Percentiles rank a stretch among this genome's conserved stretches.
Evolutionary conservation across 495 filamentous ascomycete species (phyloP).

Genomic region (Penicillium atrosanguineum): DNA sequence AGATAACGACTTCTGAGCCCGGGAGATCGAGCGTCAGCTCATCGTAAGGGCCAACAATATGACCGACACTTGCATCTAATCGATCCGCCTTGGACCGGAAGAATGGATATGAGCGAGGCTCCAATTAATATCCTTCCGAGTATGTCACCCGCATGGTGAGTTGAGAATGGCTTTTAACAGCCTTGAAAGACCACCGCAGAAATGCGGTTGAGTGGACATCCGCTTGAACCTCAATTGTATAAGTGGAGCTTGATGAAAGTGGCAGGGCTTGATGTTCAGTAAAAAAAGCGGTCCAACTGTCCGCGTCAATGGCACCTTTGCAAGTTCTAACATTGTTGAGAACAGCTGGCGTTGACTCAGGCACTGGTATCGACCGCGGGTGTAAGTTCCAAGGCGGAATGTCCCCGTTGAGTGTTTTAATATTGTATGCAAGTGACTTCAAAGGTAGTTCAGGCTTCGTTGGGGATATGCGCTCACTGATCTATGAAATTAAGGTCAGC

Average conservation of each 20-base stretch:
- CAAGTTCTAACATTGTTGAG: slow-evolving; percentile 23
- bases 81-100: slow-evolving; percentile 36
- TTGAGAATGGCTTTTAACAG: slow-evolving; percentile 8
- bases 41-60: slow-evolving; percentile 36
- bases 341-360: slow-evolving; percentile 16
- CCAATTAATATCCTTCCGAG: slow-evolving; percentile 40
- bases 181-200: slow-evolving; percentile 30
- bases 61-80: slow-evolving; percentile 27
- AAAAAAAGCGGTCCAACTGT: slow-evolving; percentile 23
- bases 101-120: slow-evolving; percentile 38
- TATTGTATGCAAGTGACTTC: slow-evolving; percentile 23
- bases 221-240: slow-evolving; percentile 35
- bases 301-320: slow-evolving; percentile 12
- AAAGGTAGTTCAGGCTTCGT: neutral
- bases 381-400: slow-evolving; percentile 34
- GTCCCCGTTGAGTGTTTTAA: slow-evolving; percentile 35
- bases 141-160: slow-evolving; percentile 33
- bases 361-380: slow-evolving; percentile 34
- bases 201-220: slow-evolving; percentile 39
- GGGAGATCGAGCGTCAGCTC: slow-evolving; percentile 21
- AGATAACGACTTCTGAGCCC: slow-evolving; percentile 4
- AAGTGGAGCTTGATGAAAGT: slow-evolving; percentile 21
- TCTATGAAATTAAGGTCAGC: slow-evolving; percentile 17
- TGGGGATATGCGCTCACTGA: slow-evolving; percentile 33
- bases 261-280: slow-evolving; percentile 2